Evolutionary conservation across 225 moss, liverwort and hornwort genomes (phyloP), one percentile per base, ranked within the genome.

Genomic region (Marchantia paleacea): DNA sequence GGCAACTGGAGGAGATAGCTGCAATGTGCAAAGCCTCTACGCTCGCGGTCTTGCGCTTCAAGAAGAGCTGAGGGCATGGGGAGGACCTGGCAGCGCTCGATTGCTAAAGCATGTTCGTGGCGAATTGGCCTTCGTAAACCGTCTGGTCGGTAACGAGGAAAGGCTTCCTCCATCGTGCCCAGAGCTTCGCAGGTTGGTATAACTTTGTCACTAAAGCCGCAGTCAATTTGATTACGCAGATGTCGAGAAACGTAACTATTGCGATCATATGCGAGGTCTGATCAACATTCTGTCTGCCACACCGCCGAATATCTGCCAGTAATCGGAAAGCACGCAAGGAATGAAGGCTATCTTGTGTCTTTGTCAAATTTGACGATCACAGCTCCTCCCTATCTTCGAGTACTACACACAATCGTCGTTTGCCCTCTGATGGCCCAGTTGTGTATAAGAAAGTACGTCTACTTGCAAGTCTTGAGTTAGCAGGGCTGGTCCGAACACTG

Each of bases 91-190:
- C 75, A 90, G 90, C 26, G 90, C 90, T 30, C 90, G 97, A 55
- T 77, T 95, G 86, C 88, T 92, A 67, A 99, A 95, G 84, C 85
- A 86, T 24, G 91, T 92, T 72, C 92, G 92, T 58, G 89, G 95
- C 28, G 97, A 99, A 84, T 87, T 91, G 64, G 85, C 85, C 47
- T 95, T 94, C 69, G 88, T 95, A 81, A 93, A 81, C 54, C 92
- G 93, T 19, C 85, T 95, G 73, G 82, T 81, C 60, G 80, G 79
- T 75, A 78, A 79, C 12, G 69, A 73, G 51, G 39, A 39, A 39
- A 7, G 69, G 9, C 63, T 82, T 69, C 54, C 79, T 84, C 71
- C 67, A 73, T 63, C 87, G 83, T 55, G 85, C 85, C 54, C 92
- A 86, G 90, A 88, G 82, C 89, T 96, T 63, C 87, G 91, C 85